Evolutionary conservation across 2,329 filamentous ascomycete genomes (phyloP), one percentile per base, ranked within the genome.

Genomic region (Pseudogymnoascus sp.): DNA sequence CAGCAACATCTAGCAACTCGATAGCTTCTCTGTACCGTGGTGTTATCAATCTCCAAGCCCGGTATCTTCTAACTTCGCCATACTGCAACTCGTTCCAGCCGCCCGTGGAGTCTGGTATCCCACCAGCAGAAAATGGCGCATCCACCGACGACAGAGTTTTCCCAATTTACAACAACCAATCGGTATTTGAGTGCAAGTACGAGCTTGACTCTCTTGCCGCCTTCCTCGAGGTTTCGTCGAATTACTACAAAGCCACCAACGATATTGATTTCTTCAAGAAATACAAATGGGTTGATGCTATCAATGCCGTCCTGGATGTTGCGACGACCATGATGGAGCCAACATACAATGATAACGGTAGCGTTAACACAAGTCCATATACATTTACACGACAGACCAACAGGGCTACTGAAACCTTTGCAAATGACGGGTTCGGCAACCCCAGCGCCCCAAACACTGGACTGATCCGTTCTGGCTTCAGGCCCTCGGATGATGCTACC

Each of bases 181-280:
- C 86, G 37, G 92, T 96, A 0, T 97, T 94, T 70, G 93, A 97
- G 74, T 97, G 93, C 81, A 97, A 97, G 74, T 97, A 94, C 74
- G 93, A 97, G 75, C 85, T 97, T 50, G 92, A 97, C 76, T 93
- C 89, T 9, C 81, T 97, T 1, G 91, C 92, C 0, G 86, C 91
- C 30, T 97, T 97, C 73, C 79, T 97, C 6, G 85, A 90, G 41
- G 79, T 97, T 4, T 86, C 85, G 1, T 89, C 90, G 65, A 85
- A 94, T 69, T 97, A 96, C 77, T 84, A 89, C 75, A 79, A 84
- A 20, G 81, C 83, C 63, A 96, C 91, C 0, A 80, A 80, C 0
- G 92, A 92, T 37, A 82, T 79, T 0, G 82, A 81, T 60, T 91
- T 90, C 63, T 96, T 95, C 72, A 76, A 87, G 50, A 87, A 82